Base-by-base conservation (phyloP, 2,329 filamentous ascomycete genomes). In the Colletotrichum chlorophyti region DNA sequence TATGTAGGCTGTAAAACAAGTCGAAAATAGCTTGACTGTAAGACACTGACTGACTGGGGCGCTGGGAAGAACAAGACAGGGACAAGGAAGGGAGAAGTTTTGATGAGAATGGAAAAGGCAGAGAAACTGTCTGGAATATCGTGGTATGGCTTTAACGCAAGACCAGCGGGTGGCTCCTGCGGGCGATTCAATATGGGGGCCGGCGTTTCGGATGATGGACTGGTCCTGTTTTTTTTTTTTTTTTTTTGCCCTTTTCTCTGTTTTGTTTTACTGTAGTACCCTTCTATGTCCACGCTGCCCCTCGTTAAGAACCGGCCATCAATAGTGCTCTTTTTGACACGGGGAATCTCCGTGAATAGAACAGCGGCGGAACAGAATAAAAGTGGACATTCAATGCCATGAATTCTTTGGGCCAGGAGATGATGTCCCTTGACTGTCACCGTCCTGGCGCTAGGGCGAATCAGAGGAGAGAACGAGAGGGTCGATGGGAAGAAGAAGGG, bases 51-150 rank as follows among this genome's bases (percentile, higher is more conserved):
- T 53, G 49, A 53, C n/a, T n/a, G n/a, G n/a, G n/a, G 54, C 49
- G 49, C 54, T 58, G 49, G 42, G 50, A n/a, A n/a, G 43, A 48
- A 42, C 27, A 31, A 41, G 19, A n/a, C n/a, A n/a, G 23, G 19
- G 29, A 21, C 32, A 27, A 11, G 11, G 29, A 37, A 34, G 24
- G n/a, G n/a, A n/a, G n/a, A n/a, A n/a, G n/a, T n/a, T n/a, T n/a
- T n/a, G n/a, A n/a, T n/a, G n/a, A n/a, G n/a, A n/a, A n/a, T n/a
- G n/a, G n/a, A n/a, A n/a, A n/a, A n/a, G n/a, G n/a, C n/a, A n/a
- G n/a, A n/a, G 26, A 40, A 59, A 59, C 37, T 59, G 55, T 59
- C 55, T 59, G 50, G n/a, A n/a, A 59, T 14, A 38, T 55, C 55
- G 29, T 54, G 48, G 29, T 37, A 45, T 31, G 6, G 29, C 43